Evolutionary conservation across 1,284 basidiomycete genomes (phyloP).

Genomic region (Stygiomarasmius scandens): DNA sequence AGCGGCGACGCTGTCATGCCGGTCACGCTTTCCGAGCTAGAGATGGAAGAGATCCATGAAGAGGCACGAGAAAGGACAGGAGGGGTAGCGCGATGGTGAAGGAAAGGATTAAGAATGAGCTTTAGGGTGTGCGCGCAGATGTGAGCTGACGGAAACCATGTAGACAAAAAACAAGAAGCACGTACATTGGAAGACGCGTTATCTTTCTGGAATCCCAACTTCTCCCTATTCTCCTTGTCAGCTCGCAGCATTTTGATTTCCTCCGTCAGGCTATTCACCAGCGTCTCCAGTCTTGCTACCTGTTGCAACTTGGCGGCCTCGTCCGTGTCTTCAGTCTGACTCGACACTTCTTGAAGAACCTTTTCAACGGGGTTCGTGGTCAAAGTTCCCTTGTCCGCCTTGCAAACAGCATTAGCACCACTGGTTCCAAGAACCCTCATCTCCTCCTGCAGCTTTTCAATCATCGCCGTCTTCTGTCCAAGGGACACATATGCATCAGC

Average conservation of each 20-base stretch:
- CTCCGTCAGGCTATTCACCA: slow-evolving; percentile 42
- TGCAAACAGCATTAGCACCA: not conserved
- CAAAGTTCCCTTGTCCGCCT: not conserved
- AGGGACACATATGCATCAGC: slow-evolving; percentile 62
- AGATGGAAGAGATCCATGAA: not conserved
- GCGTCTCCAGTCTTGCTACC: slow-evolving; percentile 38
- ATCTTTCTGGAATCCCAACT: slow-evolving; percentile 1
- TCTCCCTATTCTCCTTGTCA: slow-evolving; percentile 11
- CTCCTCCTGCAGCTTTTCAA: slow-evolving; percentile 52
- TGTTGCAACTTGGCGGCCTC: slow-evolving; percentile 33
- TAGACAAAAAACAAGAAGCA: not conserved
- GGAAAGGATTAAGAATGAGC: not conserved
- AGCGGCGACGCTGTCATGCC: slow-evolving; percentile 1
- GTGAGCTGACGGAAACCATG: too few relatives aligned
- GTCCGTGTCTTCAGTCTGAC: not conserved
- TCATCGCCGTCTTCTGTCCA: slow-evolving; percentile 56
- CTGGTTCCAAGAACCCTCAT: slow-evolving; percentile 20
- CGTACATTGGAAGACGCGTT: not conserved
- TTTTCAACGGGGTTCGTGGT: not conserved
- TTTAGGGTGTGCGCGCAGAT: too few relatives aligned
- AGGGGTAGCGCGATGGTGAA: slow-evolving; percentile 8
- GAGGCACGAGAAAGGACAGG: slow-evolving; percentile 9
- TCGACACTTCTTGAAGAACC: not conserved
- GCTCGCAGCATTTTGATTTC: slow-evolving; percentile 32
- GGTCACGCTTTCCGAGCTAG: slow-evolving; percentile 7